Evolutionary conservation across 352 stramenopile species (phyloP), one percentile per base, ranked within the genome.

Genomic region (Pythium phragmitis): DNA sequence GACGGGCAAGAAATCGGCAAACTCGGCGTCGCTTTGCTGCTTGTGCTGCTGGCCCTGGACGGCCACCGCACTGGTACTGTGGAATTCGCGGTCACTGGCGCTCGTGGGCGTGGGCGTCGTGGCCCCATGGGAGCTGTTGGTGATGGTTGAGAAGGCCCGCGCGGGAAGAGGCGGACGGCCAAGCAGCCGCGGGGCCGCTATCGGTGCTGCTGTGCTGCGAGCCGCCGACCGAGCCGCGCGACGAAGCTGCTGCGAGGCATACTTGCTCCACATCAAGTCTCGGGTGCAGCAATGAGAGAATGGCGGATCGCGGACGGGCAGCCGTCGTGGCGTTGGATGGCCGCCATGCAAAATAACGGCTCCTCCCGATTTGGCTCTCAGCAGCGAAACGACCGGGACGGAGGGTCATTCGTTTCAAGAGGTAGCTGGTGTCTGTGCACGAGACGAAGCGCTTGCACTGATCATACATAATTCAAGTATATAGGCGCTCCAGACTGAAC

Each of bases 1-100:
- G 28, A 89, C 70, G 1, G 82, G 83, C 64, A 95, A 54, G 49
- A 91, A 88, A 69, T 91, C 82, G 14, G 77, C 74, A 53, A 74
- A 78, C 49, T 51, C 37, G 7, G 26, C 41, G 36, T 63, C 57
- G 39, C 39, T 46, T 39, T 39, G 34, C 11, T 39, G 34, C 34
- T 43, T 26, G 50, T 45, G 23, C 33, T 47, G 8, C 48, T 9
- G 13, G 17, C 33, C 30, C 34, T 1, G 47, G n/a, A n/a, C 7
- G 8, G 3, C 43, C 23, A 37, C 11, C 7, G 64, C 50, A 30
- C 41, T 23, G 14, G 49, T 61, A 36, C 41, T 37, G 63, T 65
- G 57, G 50, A 60, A 58, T 7, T 16, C 60, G 21, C 45, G 60
- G 2, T 36, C 36, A 16, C 9, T 52, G 4, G 45, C 14, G 13